Evolutionary conservation across 73 alveolate species (phyloP).

Genomic region (Paramecium primaurelia): DNA sequence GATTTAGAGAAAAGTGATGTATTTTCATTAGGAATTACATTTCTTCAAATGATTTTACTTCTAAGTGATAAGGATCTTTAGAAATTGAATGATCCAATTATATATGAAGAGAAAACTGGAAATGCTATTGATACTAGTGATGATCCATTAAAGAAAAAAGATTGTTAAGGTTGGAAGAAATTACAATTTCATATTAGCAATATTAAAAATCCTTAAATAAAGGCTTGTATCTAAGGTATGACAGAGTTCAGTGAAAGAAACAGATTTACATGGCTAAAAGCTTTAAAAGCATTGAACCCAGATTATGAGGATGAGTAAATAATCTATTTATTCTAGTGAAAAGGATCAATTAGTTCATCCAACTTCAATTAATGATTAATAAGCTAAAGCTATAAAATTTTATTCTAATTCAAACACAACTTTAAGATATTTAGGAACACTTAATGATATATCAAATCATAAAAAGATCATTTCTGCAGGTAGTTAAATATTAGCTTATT

Average conservation of each 20-base stretch:
- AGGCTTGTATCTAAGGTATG: constrained; percentile 28
- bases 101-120: constrained; percentile 23
- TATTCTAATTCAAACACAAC: background rate
- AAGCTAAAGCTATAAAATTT: background rate
- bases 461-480: constrained; percentile 13
- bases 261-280: background rate
- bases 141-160: background rate
- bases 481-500: background rate
- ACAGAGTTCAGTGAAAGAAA: constrained; percentile 17
- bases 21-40: constrained; percentile 3
- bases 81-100: constrained; percentile 25
- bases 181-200: background rate
- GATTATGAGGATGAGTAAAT: background rate
- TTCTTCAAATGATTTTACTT: background rate
- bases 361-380: background rate
- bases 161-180: constrained; percentile 28
- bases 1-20: constrained; percentile 39
- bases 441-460: background rate
- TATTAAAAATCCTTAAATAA: background rate
- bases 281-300: background rate
- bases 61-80: background rate
- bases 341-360: background rate
- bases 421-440: background rate
- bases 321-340: background rate
- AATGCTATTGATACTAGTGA: constrained; percentile 28